phyloP scores from a whole-genome alignment of 2,329 filamentous ascomycete genomes.

The Xylariaceae sp. region DNA sequence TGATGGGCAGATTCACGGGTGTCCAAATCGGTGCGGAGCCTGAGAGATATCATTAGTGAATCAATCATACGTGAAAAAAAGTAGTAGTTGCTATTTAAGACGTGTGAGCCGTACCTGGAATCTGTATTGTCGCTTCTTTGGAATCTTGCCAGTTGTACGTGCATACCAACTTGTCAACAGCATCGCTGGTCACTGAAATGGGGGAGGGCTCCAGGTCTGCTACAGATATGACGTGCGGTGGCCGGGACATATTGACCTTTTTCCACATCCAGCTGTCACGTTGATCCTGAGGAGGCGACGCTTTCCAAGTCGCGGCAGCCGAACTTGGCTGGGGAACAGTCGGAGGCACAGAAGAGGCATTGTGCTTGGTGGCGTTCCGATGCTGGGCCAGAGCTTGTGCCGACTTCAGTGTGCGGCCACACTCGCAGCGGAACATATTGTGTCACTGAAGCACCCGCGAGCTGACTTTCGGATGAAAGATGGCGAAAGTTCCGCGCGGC shows the following conservation, averaged over 20 bases:
- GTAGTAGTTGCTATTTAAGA: background rate
- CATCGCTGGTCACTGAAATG: background rate
- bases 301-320: background rate
- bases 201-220: background rate
- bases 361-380: background rate
- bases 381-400: background rate
- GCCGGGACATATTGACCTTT: background rate
- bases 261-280: background rate
- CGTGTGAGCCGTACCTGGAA: background rate
- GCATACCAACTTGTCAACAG: conserved; percentile 10
- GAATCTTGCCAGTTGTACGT: conserved; percentile 13
- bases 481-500: too few relatives aligned
- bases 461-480: too few relatives aligned
- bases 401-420: background rate
- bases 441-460: background rate
- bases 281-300: background rate
- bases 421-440: background rate
- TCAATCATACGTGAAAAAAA: background rate
- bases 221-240: background rate
- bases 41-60: background rate
- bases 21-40: conserved; percentile 9
- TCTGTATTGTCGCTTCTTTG: background rate
- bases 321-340: background rate
- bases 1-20: conserved; percentile 5
- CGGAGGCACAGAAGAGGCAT: background rate